Evolutionary conservation across 2,329 filamentous ascomycete genomes (phyloP), one percentile per base, ranked within the genome.

Genomic region (Teratosphaeria nubilosa): DNA sequence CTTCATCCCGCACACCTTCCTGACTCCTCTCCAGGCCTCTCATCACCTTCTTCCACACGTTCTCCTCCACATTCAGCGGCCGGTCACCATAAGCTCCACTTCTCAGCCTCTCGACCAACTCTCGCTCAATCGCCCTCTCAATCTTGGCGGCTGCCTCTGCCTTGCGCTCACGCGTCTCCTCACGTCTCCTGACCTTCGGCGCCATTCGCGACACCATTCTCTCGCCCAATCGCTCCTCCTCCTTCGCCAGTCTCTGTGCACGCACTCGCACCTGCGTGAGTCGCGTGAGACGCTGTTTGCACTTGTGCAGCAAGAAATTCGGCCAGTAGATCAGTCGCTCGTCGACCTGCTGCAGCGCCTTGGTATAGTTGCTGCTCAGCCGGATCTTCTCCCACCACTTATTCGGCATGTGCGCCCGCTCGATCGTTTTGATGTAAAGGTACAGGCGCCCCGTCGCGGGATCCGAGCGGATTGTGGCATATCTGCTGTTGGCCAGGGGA

Each of bases 31-130:
- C 94, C 74, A 99, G 80, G 3, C 90, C 90, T 61, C 86, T 85
- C 66, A 99, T 84, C 7, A 99, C 94, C 82, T 91, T 95, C 82
- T 95, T 95, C 94, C 94, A 99, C 61, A 99, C 90, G 14, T 83
- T 82, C 73, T 96, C 91, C 73, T 95, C 94, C 55, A 96, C 91
- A 71, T 99, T 99, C 64, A 99, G 80, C 50, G 94, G 94, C 71
- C 90, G 85, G 68, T 97, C 91, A 57, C 94, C 94, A 74, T 99
- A 97, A 2, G 91, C 91, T 52, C 94, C 94, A 70, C 90, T 91
- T 64, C 91, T 82, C 73, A 99, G 77, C 66, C 94, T 81, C 75
- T 97, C 90, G 66, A 99, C 87, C 65, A 99, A 80, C 76, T 97
- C 92, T 57, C 94, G 81, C 80, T 99, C 94, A 73, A 99, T 97